These are phyloP conservation scores for Echinosophora koreensis DNA, from an alignment of 306 rosid species.

Conservation along the genomic window DNA sequence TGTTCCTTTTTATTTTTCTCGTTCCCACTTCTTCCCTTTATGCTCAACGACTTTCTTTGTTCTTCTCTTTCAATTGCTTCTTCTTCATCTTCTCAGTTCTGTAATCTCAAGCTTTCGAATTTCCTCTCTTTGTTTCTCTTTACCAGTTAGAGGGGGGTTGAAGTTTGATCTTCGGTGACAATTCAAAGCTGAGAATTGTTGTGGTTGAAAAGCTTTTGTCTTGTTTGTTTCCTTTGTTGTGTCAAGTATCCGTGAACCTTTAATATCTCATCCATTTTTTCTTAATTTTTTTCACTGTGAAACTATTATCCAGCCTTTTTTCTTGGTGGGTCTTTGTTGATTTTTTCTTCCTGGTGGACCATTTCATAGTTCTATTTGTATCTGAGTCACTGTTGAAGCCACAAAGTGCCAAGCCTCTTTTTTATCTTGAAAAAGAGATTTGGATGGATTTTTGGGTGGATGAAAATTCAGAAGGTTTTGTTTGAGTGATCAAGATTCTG, in stretches of 20 bases:
- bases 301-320: conserved; percentile 6
- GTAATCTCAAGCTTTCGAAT: conserved; percentile 12
- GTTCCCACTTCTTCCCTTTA: conserved; percentile 39
- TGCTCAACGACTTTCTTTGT: conserved; percentile 27
- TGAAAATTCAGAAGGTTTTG: background rate
- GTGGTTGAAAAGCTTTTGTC: conserved; percentile 4
- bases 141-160: too few relatives aligned
- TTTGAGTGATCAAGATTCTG: conserved; percentile 12
- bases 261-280: background rate
- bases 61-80: background rate
- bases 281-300: background rate
- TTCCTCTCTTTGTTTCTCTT: conserved; percentile 11
- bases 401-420: background rate
- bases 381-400: background rate
- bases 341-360: background rate
- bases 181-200: background rate
- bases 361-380: background rate
- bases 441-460: conserved; percentile 2
- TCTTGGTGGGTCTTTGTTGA: conserved; percentile 25
- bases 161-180: background rate
- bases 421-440: background rate
- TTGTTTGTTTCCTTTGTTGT: conserved; percentile 6
- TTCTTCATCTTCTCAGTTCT: background rate
- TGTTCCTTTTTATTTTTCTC: conserved; percentile 42
- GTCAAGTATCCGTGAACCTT: background rate